Evolutionary conservation across 495 filamentous ascomycete species (phyloP).

Genomic region (Lasiosphaeris hirsuta): DNA sequence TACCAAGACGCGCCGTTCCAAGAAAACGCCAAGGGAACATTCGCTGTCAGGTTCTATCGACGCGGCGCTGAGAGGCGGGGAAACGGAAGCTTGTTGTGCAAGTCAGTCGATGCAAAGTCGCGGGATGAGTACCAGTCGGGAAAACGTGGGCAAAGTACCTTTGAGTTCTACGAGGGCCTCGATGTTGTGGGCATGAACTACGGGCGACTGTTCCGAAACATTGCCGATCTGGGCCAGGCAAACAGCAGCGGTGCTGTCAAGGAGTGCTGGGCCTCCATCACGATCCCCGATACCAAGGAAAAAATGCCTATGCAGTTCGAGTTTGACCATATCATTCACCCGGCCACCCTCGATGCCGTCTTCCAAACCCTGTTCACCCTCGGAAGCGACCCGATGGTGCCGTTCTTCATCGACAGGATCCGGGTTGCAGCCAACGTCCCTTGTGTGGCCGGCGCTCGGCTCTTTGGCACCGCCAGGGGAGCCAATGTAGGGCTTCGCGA

Average conservation of each 20-base stretch:
- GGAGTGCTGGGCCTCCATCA: slow-evolving; percentile 11
- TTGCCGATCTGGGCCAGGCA: slow-evolving; percentile 4
- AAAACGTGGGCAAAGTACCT: neutral
- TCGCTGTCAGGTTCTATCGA: slow-evolving; percentile 23
- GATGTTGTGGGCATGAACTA: slow-evolving; percentile 19
- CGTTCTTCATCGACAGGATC: slow-evolving; percentile 12
- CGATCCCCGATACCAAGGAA: slow-evolving; percentile 36
- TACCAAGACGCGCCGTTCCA: slow-evolving; percentile 21
- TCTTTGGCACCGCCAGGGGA: slow-evolving; percentile 14
- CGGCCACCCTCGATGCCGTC: slow-evolving; percentile 3
- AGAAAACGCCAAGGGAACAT: slow-evolving; percentile 24
- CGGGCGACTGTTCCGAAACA: slow-evolving; percentile 21
- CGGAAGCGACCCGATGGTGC: slow-evolving; percentile 12
- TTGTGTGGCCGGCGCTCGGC: neutral
- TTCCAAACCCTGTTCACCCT: slow-evolving; percentile 10
- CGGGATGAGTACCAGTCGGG: neutral
- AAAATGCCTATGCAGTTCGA: slow-evolving; percentile 43
- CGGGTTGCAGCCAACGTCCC: slow-evolving; percentile 24
- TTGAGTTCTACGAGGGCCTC: slow-evolving; percentile 15
- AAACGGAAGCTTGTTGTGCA: neutral
- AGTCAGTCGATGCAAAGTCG: neutral
- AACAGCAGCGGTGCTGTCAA: slow-evolving; percentile 3
- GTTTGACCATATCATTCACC: slow-evolving; percentile 9
- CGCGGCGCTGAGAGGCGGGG: neutral
- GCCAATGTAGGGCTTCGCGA: slow-evolving; percentile 5